These are phyloP conservation scores for Arabidopsis thaliana DNA, from an alignment of 345 rosid genomes.

Conservation along the genomic window TAIR10.1 NC_003075.7:15521501-15522000, in stretches of 20 bases:
- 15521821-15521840: constrained; percentile 1
- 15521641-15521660: constrained; percentile 15
- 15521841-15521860: background rate
- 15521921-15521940: background rate
- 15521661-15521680: background rate
- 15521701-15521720: background rate
- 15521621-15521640: background rate
- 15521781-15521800: background rate
- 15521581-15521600: background rate
- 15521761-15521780: constrained; percentile 1
- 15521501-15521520: constrained; percentile 26
- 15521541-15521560: constrained; percentile 8
- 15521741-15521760: background rate
- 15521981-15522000: background rate
- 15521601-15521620: background rate
- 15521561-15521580: background rate
- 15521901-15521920: background rate
- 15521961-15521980: background rate
- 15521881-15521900: background rate
- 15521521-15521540: background rate
- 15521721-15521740: background rate
- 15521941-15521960: background rate
- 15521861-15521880: background rate
- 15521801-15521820: background rate
- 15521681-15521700: constrained; percentile 8